Evolutionary conservation across 169 alveolate species (phyloP), one percentile per base, ranked within the genome.

Genomic region (Plasmodium gonderi): DNA sequence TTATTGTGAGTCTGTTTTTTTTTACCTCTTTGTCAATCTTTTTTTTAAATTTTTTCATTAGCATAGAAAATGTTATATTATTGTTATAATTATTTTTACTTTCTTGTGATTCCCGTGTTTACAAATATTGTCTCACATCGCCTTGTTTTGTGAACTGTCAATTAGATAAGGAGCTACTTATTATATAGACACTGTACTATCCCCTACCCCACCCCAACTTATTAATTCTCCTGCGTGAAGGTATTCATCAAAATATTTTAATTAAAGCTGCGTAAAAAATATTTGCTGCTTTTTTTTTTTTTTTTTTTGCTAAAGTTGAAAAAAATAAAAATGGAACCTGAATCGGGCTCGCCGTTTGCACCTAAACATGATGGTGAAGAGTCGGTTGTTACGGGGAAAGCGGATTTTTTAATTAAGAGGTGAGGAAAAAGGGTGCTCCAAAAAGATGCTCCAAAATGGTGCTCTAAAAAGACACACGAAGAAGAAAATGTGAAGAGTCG

Each of bases 331-430:
- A 68, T 81, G 91, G 74, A 40, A 26, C 65, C 76, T 45, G 23
- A 68, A 20, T 9, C 38, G 42, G 47, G n/a, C 6, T 4, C 72
- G 38, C 20, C 49, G 40, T 69, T 29, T 54, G 20, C 44, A 14
- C 20, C 47, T 3, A 49, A 36, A 81, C 26, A 45, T 45, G 40
- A 17, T 49, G 80, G 26, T 68, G 81, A 68, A 12, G 51, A 81
- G 12, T 44, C 69, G 23, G 29, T 68, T 36, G 29, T 68, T 36
- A 81, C 49, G 38, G 54, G 33, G 29, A 74, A n/a, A 60, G 38
- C 47, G 26, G 75, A 81, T 11, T 81, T 12, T 68, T 49, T 81
- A 49, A 68, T 33, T 60, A 81, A 74, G 33, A 81, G 38, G 91
- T 81, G n/a, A n/a, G n/a, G n/a, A n/a, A n/a, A n/a, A n/a, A n/a